Evolutionary conservation across 805 yeast genomes (phyloP), one percentile per base, ranked within the genome.

Genomic region (Saccharomycopsis sp.): DNA sequence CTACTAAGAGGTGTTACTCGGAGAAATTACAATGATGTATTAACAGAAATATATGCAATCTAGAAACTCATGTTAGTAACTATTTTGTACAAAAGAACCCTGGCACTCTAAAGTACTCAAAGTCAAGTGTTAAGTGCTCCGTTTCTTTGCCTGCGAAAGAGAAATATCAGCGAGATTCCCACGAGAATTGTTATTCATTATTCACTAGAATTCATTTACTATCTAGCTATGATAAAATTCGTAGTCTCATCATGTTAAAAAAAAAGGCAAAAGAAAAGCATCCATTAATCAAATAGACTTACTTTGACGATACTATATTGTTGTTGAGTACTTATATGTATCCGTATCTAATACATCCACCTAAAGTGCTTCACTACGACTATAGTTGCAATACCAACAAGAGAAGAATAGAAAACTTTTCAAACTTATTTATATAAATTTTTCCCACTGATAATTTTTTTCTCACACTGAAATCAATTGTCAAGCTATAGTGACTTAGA

Each of bases 141-240:
- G n/a, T 29, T 29, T 29, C 38, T 29, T 29, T 12, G 38, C 38
- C 38, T 29, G 38, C 5, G 12, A 20, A 20, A 20, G 23, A 49
- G 17, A 23, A 29, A 29, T 54, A n/a, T 61, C 63, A 61, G 63
- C 62, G 63, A 61, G 63, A 61, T 61, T 61, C 62, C 62, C 63
- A 61, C 63, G 55, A 58, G 63, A 60, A 60, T 44, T 51, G 54
- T 51, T 49, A 66, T 68, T 70, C 73, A 70, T 59, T 66, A 73
- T 72, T 67, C 65, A 60, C 59, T 60, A 54, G 58, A 59, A 69
- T 68, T 73, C 77, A 70, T 72, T 71, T 73, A 73, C 77, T 73
- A 73, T 73, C 77, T 73, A 73, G 76, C 75, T 73, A 70, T 73
- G 67, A 70, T 44, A 44, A 44, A 44, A 44, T 65, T 67, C 66